phyloP scores from a whole-genome alignment of 495 filamentous ascomycete species.

The Tuber melanosporum region DNA sequence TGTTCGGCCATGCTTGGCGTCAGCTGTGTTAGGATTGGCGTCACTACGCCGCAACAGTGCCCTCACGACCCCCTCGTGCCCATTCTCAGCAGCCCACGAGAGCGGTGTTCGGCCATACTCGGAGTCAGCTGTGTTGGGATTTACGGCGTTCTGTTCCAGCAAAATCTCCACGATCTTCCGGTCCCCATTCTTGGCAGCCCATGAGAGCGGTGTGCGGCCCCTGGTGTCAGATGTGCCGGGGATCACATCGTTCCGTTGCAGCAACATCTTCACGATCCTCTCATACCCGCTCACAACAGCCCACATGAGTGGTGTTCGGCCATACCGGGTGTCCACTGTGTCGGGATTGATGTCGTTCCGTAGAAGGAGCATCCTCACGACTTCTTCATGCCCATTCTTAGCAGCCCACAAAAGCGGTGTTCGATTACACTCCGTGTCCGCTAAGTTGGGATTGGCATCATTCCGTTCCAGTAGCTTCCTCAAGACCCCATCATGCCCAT shows the following conservation, averaged over 20 bases:
- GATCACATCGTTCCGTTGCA: neutral
- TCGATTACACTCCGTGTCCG: neutral
- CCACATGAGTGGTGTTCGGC: neutral
- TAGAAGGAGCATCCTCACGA: neutral
- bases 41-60: neutral
- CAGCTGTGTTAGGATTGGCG: neutral
- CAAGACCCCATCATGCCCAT: no score
- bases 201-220: neutral
- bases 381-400: no score
- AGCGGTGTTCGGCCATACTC: neutral
- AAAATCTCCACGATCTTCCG: neutral
- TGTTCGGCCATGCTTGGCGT: neutral
- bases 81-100: neutral
- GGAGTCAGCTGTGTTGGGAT: neutral
- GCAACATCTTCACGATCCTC: neutral
- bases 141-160: neutral
- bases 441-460: no score
- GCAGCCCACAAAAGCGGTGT: neutral
- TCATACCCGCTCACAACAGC: neutral
- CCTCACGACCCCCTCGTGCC: neutral
- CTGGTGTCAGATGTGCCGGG: neutral
- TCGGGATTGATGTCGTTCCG: neutral
- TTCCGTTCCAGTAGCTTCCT: no score
- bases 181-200: neutral
- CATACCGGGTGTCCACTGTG: neutral